Evolutionary conservation across 1,139 yeast species (phyloP).

Genomic region (Blastobotrys capitulatus): DNA sequence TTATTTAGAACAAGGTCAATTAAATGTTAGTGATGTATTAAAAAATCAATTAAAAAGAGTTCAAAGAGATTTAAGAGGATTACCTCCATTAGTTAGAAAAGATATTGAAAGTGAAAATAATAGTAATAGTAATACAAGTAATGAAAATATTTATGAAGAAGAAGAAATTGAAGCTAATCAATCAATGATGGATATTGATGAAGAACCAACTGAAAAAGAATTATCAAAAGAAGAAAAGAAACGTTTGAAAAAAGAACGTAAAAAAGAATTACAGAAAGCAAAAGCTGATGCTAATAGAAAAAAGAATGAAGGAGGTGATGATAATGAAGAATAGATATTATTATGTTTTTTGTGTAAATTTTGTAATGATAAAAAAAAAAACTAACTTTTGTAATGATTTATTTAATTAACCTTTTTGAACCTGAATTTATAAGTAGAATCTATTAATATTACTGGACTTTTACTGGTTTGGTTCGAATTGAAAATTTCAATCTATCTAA

Average conservation of each 20-base stretch:
- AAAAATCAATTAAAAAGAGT: constrained; percentile 60
- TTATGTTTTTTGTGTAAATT: neutral
- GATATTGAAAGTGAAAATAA: constrained; percentile 12
- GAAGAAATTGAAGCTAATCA: neutral
- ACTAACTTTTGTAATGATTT: too few relatives aligned
- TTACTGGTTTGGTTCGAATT: too few relatives aligned
- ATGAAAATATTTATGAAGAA: constrained; percentile 6
- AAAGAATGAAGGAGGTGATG: neutral
- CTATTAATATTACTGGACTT: too few relatives aligned
- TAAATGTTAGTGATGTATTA: constrained; percentile 34
- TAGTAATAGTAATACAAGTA: neutral
- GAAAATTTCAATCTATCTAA: too few relatives aligned
- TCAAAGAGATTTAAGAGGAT: constrained; percentile 67
- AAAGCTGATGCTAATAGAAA: constrained; percentile 5
- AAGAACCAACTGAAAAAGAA: constrained; percentile 10
- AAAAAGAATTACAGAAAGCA: constrained; percentile 30
- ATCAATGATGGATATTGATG: constrained; percentile 2
- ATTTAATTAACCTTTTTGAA: too few relatives aligned
- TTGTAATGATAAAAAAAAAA: neutral
- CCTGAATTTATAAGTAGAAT: too few relatives aligned
- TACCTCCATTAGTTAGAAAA: constrained; percentile 48
- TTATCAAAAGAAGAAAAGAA: constrained; percentile 33
- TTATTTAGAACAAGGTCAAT: constrained; percentile 46
- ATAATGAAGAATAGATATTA: too few relatives aligned
- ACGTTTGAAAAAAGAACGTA: constrained; percentile 40